These are phyloP conservation scores for Malus sieversii DNA, from an alignment of 306 rosid species.

Conservation along the genomic window DNA sequence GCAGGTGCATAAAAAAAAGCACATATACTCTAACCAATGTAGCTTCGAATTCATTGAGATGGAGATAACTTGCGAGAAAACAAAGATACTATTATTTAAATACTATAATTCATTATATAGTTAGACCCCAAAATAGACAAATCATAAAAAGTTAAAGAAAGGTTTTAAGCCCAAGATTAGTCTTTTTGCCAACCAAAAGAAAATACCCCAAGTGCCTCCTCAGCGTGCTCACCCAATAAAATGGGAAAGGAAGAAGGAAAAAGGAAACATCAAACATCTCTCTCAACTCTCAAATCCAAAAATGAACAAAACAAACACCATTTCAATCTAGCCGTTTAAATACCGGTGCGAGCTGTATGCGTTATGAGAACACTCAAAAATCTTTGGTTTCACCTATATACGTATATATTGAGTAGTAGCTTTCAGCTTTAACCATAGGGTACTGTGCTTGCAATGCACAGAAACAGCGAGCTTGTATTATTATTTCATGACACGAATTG, in stretches of 20 bases:
- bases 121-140: too few relatives aligned
- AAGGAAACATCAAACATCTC: background rate
- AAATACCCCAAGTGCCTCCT: background rate
- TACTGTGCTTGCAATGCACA: background rate
- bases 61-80: too few relatives aligned
- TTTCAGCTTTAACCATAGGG: background rate
- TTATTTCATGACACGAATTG: background rate
- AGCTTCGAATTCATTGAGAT: too few relatives aligned
- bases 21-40: too few relatives aligned
- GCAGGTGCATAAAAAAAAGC: too few relatives aligned
- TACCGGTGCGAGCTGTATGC: background rate
- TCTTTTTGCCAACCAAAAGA: background rate
- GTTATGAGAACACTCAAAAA: background rate
- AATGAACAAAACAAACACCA: background rate
- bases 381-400: background rate
- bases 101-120: too few relatives aligned
- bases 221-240: background rate
- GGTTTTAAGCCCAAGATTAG: background rate
- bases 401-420: background rate
- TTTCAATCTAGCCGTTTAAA: too few relatives aligned
- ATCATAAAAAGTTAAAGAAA: background rate
- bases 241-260: background rate
- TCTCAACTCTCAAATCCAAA: constrained; percentile 2
- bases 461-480: background rate
- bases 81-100: too few relatives aligned